Conservation (phyloP, 2,329 filamentous ascomycete genomes). For the Chaetomiaceae sp. region DNA sequence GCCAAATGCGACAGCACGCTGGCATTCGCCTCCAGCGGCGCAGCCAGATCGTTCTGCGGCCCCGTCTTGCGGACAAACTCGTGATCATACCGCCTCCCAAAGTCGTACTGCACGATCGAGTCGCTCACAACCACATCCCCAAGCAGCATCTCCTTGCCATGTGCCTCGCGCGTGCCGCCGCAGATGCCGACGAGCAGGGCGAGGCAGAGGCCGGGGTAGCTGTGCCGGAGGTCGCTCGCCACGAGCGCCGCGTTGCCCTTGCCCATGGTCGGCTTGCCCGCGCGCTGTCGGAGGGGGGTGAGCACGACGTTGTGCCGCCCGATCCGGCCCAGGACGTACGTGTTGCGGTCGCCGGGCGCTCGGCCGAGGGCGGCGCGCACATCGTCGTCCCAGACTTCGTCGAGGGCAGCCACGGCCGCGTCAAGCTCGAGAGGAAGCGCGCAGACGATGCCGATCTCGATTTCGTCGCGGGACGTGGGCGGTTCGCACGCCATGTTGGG, state of each 20-base stretch:
- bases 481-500: not conserved
- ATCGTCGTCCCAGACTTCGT: constrained; percentile 29
- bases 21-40: constrained; percentile 15
- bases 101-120: constrained; percentile 23
- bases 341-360: constrained; percentile 5
- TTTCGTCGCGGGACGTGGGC: constrained; percentile 21
- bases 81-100: constrained; percentile 21
- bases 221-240: constrained; percentile 28
- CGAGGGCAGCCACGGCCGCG: constrained; percentile 29
- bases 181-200: constrained; percentile 27
- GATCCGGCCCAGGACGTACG: constrained; percentile 20
- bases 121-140: constrained; percentile 28
- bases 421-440: constrained; percentile 32
- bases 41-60: constrained; percentile 17
- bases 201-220: constrained; percentile 23
- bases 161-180: constrained; percentile 22
- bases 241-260: constrained; percentile 26
- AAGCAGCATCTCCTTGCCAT: constrained; percentile 20
- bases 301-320: constrained; percentile 19
- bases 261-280: constrained; percentile 24
- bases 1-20: constrained; percentile 16
- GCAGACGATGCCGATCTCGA: constrained; percentile 36
- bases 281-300: constrained; percentile 2
- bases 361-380: not conserved
- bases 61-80: constrained; percentile 20